Conservation (phyloP, 2,329 filamentous ascomycete genomes). For the Akanthomyces lecanii region DNA sequence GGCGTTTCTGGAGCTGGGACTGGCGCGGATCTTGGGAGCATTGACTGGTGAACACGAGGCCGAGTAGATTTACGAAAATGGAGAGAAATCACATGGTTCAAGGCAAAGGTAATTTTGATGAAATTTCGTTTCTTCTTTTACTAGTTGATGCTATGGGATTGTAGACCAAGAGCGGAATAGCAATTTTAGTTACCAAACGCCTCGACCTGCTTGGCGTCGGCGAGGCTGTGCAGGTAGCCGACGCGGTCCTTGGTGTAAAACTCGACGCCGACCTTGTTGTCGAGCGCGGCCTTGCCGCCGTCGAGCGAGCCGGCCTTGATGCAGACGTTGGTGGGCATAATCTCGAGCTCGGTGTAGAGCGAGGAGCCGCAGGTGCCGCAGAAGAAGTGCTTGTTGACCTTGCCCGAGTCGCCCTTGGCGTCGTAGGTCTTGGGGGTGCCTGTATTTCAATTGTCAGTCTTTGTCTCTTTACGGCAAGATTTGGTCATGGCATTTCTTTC, state of each 20-base stretch:
- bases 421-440: conserved; percentile 46
- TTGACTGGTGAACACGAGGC: not conserved
- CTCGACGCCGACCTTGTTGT: conserved; percentile 43
- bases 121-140: not conserved
- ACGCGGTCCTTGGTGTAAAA: conserved; percentile 50
- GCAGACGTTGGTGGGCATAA: conserved; percentile 47
- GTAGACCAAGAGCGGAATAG: too few species aligned
- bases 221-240: conserved; percentile 36
- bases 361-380: conserved; percentile 48
- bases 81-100: too few species aligned
- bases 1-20: conserved; percentile 20
- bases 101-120: too few species aligned
- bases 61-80: not conserved
- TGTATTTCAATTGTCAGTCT: conserved; percentile 19
- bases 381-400: conserved; percentile 54
- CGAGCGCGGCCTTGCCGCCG: conserved; percentile 40
- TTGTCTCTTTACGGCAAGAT: not conserved
- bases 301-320: conserved; percentile 51
- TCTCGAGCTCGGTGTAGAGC: conserved; percentile 48
- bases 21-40: conserved; percentile 15
- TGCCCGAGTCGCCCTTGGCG: conserved; percentile 44
- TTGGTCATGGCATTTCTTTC: too few species aligned
- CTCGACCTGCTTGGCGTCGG: conserved; percentile 46
- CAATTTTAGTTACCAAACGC: conserved; percentile 22
- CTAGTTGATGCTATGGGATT: not conserved